These are phyloP conservation scores for Martiniozyma abietophila DNA, from an alignment of 805 yeast genomes.

Conservation along the genomic window DNA sequence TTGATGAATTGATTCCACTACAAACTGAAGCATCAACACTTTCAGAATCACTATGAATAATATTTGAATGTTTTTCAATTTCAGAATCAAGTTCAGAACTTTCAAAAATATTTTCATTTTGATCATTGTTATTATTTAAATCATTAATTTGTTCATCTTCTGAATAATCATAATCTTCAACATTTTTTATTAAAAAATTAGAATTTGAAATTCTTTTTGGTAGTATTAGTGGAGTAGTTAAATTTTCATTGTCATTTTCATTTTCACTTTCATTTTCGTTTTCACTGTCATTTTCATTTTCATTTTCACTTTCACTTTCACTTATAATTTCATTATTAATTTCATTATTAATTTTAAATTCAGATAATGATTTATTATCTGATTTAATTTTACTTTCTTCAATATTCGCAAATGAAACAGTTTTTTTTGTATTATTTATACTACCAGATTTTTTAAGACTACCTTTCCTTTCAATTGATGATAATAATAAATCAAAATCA, in stretches of 20 bases:
- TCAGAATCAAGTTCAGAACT: too few relatives aligned
- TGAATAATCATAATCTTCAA: slow-evolving; percentile 23
- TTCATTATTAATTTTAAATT: slow-evolving; percentile 1
- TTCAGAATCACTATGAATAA: too few relatives aligned
- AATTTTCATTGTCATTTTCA: slow-evolving; percentile 22
- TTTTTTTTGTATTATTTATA: slow-evolving; percentile 14
- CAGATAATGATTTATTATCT: not conserved
- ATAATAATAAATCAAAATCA: slow-evolving; percentile 11
- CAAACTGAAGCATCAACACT: slow-evolving; percentile 4
- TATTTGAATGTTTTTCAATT: too few relatives aligned
- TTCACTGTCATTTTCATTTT: slow-evolving; percentile 29
- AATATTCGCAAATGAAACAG: slow-evolving; percentile 24
- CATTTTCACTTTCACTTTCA: slow-evolving; percentile 35
- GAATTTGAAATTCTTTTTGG: slow-evolving; percentile 21
- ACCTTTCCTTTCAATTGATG: slow-evolving; percentile 16
- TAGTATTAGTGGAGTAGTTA: slow-evolving; percentile 13
- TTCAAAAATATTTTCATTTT: too few relatives aligned
- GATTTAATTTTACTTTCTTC: slow-evolving; percentile 5
- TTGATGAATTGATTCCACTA: slow-evolving; percentile 25
- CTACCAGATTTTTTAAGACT: slow-evolving; percentile 9
- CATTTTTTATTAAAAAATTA: slow-evolving; percentile 25
- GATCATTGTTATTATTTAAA: slow-evolving; percentile 2
- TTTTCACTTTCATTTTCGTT: slow-evolving; percentile 35
- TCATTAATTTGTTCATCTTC: slow-evolving; percentile 4
- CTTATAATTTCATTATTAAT: slow-evolving; percentile 21